A percentile compares a stretch with the other conserved stretches of the same genome.
Evolutionary conservation across 345 rosid genomes (phyloP).

Genomic region (Psidium friedrichsthalianum): DNA sequence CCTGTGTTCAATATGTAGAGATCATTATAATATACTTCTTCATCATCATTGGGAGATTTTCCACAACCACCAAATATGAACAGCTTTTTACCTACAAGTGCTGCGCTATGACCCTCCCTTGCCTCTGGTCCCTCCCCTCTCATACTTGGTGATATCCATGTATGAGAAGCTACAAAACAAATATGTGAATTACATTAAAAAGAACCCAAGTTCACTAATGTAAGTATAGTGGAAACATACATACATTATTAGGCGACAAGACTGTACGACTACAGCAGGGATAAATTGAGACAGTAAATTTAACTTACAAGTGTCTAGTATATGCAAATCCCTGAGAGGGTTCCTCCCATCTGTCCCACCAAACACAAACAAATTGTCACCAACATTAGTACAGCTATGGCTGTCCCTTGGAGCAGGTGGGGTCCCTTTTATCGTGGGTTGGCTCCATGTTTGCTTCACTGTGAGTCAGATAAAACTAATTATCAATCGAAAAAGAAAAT

Average conservation of each 20-base stretch:
- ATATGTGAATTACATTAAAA: not conserved
- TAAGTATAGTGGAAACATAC: not conserved
- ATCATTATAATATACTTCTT: conserved; percentile 84
- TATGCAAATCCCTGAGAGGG: conserved; percentile 73
- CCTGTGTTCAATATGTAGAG: conserved; percentile 87
- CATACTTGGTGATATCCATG: conserved; percentile 80
- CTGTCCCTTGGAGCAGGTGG: conserved; percentile 90
- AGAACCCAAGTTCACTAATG: not conserved
- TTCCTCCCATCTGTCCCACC: conserved; percentile 92
- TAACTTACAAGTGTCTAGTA: conserved; percentile 75
- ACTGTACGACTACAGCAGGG: not conserved
- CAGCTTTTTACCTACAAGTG: conserved; percentile 80
- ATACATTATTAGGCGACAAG: not conserved
- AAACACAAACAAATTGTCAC: conserved; percentile 64
- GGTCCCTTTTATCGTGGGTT: conserved; percentile 53
- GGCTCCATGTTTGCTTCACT: conserved; percentile 82
- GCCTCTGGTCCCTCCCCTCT: conserved; percentile 93
- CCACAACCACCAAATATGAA: conserved; percentile 96
- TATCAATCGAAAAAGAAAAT: not conserved
- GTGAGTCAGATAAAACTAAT: conserved; percentile 6
- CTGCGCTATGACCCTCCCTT: conserved; percentile 93
- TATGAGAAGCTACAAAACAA: conserved; percentile 52
- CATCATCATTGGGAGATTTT: conserved; percentile 45
- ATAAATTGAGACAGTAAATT: not conserved
- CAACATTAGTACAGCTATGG: conserved; percentile 77